Percentiles rank a stretch among this genome's conserved stretches.
Evolutionary conservation across 345 rosid genomes (phyloP).

Genomic region (Passiflora organensis): DNA sequence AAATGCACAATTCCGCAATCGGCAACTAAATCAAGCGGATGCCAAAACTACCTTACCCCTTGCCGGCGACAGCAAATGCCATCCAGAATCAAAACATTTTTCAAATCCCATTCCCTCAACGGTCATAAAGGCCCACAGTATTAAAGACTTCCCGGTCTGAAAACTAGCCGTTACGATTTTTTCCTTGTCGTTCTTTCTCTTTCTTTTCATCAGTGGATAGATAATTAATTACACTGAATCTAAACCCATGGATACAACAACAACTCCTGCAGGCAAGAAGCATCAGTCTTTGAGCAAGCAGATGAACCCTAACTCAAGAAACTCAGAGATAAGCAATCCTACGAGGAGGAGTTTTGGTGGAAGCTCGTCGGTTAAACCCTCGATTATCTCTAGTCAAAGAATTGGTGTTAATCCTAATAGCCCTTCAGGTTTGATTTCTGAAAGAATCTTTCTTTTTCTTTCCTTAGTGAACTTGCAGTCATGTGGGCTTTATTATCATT

Average conservation of each 20-base stretch:
- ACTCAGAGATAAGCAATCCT: conserved; percentile 49
- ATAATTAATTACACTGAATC: too few species aligned
- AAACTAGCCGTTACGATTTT: conserved; percentile 21
- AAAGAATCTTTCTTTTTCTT: neutral
- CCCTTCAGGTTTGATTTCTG: conserved; percentile 45
- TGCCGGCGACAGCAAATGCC: conserved; percentile 16
- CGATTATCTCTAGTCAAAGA: conserved; percentile 32
- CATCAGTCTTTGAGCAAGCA: too few species aligned
- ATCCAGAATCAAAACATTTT: neutral
- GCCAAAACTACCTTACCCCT: neutral
- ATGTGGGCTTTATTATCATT: too few species aligned
- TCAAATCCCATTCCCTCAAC: conserved; percentile 12
- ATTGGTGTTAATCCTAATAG: conserved; percentile 39
- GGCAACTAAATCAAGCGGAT: too few species aligned
- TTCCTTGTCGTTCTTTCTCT: neutral
- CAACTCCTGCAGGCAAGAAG: neutral
- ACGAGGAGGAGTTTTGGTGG: conserved; percentile 64
- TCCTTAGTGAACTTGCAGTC: too few species aligned
- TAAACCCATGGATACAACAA: conserved; percentile 12
- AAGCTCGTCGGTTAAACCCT: conserved; percentile 47
- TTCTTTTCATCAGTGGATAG: neutral
- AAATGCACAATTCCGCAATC: too few species aligned
- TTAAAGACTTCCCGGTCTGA: conserved; percentile 1
- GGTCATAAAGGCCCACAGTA: conserved; percentile 2
- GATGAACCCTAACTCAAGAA: conserved; percentile 43